phyloP scores from a whole-genome alignment of 2,329 filamentous ascomycete species.

The Trichoderma koningiopsis region DNA sequence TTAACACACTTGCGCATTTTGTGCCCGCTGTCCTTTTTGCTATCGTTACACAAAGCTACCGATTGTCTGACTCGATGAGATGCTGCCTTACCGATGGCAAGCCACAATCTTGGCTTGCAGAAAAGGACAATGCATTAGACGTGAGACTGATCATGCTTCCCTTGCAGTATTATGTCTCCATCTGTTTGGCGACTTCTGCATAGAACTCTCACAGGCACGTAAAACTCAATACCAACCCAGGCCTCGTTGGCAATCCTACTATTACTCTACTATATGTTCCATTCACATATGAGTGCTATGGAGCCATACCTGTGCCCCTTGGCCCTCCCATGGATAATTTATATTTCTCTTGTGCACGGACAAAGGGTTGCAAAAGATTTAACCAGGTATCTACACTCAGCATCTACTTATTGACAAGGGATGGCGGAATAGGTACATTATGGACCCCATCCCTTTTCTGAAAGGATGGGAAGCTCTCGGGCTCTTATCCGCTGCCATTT shows the following conservation, averaged over 20 bases:
- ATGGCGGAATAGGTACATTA: not conserved
- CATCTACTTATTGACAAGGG: not conserved
- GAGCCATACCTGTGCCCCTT: not conserved
- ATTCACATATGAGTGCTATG: not conserved
- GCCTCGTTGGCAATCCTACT: not conserved
- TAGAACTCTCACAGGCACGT: not conserved
- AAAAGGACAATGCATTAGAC: constrained; percentile 14
- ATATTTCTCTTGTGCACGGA: not conserved
- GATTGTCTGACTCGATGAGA: not conserved
- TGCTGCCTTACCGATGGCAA: constrained; percentile 10
- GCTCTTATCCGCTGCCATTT: constrained; percentile 8
- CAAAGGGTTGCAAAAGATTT: not conserved
- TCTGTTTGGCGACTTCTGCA: constrained; percentile 1
- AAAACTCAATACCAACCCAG: not conserved
- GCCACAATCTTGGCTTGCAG: constrained; percentile 3
- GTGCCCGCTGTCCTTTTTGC: not conserved
- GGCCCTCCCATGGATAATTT: not conserved
- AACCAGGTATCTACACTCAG: not conserved
- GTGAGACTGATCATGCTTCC: constrained; percentile 5
- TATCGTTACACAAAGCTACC: not conserved
- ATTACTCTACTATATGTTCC: not conserved
- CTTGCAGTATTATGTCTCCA: constrained; percentile 21
- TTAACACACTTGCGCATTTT: not conserved
- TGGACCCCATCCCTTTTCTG: not conserved
- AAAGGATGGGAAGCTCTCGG: not conserved